Evolutionary conservation across 2,329 filamentous ascomycete genomes (phyloP).

Genomic region (Fusarium paranaense): DNA sequence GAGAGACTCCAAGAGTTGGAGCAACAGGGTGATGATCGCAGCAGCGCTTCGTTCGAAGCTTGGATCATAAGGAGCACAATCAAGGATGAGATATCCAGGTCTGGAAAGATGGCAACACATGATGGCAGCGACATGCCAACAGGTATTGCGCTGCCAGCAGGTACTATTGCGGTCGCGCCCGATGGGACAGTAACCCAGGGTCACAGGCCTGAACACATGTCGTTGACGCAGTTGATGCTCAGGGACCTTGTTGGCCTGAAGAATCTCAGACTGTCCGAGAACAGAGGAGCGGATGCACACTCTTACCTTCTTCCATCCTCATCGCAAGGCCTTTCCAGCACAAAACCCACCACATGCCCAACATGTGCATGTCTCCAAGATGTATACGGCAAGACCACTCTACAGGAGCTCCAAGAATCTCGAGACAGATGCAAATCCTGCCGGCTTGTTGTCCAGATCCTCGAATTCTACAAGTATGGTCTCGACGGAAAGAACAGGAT

Average conservation of each 20-base stretch:
- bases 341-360: neutral
- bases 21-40: neutral
- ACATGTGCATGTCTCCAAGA: neutral
- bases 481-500: neutral
- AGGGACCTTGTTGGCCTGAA: neutral
- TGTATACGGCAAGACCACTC: neutral
- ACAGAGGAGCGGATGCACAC: neutral
- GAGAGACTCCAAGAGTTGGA: neutral
- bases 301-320: neutral
- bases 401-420: neutral
- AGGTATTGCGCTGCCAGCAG: neutral
- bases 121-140: neutral
- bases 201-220: neutral
- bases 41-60: neutral
- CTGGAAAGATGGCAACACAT: neutral
- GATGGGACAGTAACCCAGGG: neutral
- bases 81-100: neutral
- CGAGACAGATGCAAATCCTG: neutral
- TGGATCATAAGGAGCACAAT: neutral
- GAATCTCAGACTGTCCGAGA: neutral
- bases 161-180: neutral
- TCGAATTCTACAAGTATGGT: neutral
- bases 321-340: neutral
- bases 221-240: neutral
- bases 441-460: neutral